Percentiles rank a stretch among this genome's conserved stretches.
Evolutionary conservation across 345 rosid genomes (phyloP).

Genomic region (Populus nigra): DNA sequence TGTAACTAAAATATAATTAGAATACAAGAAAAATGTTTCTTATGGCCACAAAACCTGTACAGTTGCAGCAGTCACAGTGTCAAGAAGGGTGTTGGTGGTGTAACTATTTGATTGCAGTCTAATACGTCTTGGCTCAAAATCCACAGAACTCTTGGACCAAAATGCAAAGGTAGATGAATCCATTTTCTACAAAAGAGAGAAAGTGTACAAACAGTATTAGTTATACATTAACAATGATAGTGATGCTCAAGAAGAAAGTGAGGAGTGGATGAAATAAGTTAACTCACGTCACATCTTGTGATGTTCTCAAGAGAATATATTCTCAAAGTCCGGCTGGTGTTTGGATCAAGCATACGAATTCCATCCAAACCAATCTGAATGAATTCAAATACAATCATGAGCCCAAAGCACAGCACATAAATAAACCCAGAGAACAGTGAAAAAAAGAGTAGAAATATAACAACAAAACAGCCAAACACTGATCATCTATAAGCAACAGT

Average conservation of each 20-base stretch:
- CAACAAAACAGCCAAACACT: too few relatives aligned
- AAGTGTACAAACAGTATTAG: constrained; percentile 5
- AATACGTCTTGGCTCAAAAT: constrained; percentile 84
- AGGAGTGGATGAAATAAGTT: background rate
- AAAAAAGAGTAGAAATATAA: background rate
- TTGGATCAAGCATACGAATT: constrained; percentile 93
- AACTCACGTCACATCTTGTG: constrained; percentile 89
- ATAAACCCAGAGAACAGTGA: background rate
- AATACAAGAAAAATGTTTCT: background rate
- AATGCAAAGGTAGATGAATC: constrained; percentile 89
- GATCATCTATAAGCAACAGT: background rate
- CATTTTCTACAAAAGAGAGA: constrained; percentile 38
- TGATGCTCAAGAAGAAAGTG: background rate
- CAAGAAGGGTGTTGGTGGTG: constrained; percentile 83
- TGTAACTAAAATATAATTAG: background rate
- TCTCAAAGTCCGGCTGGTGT: constrained; percentile 72
- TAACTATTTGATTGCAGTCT: constrained; percentile 93
- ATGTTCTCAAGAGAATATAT: constrained; percentile 94
- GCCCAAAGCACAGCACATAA: background rate
- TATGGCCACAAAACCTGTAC: constrained; percentile 63
- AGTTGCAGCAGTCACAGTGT: constrained; percentile 92
- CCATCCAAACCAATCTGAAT: constrained; percentile 96
- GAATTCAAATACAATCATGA: background rate
- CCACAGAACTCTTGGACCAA: constrained; percentile 97
- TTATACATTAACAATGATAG: background rate